Evolutionary conservation across 176 grass and related monocot species (phyloP).

Genomic region (Leersia perrieri): DNA sequence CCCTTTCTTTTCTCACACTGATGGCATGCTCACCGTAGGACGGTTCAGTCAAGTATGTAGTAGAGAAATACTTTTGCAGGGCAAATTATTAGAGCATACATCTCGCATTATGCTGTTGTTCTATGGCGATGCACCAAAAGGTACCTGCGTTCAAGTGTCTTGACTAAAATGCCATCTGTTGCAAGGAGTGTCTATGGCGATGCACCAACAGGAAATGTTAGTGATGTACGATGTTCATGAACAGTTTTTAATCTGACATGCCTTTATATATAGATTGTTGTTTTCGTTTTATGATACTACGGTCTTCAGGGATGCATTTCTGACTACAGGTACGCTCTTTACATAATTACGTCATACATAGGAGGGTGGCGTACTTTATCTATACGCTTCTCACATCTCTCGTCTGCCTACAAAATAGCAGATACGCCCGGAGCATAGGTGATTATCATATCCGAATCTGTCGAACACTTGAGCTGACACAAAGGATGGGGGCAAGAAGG

Average conservation of each 20-base stretch:
- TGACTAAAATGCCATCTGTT: not conserved
- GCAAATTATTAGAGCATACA: not conserved
- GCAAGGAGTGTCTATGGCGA: no score
- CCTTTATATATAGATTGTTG: not conserved
- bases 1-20: conserved; percentile 38
- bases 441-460: conserved; percentile 17
- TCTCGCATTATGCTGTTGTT: not conserved
- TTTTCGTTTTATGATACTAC: not conserved
- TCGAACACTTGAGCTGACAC: conserved; percentile 27
- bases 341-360: not conserved
- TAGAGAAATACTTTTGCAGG: not conserved
- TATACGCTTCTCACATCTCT: not conserved
- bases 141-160: not conserved
- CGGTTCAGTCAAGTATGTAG: not conserved
- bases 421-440: not conserved
- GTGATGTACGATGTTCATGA: not conserved
- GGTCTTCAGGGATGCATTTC: not conserved
- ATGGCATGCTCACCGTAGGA: conserved; percentile 21
- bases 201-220: no score
- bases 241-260: not conserved
- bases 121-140: not conserved
- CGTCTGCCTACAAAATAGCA: not conserved
- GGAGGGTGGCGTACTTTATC: not conserved
- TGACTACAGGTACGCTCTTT: no score
- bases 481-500: conserved; percentile 34